phyloP scores from a whole-genome alignment of 2,329 filamentous ascomycete genomes.

The Fusarium foetens region DNA sequence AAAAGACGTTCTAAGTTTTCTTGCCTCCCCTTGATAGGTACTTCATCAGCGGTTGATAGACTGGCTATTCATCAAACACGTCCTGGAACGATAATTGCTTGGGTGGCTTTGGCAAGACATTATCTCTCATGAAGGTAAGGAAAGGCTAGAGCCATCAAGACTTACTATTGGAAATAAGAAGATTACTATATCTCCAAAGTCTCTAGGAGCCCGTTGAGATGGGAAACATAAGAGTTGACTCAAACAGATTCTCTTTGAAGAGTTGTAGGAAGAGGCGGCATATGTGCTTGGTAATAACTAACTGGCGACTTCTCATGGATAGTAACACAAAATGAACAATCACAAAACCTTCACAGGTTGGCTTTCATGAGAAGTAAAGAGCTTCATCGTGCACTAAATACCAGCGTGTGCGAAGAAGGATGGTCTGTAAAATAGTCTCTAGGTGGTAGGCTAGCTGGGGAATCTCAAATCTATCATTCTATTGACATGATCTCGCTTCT shows the following conservation, averaged over 20 bases:
- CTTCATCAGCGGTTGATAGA: neutral
- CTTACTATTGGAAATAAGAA: accelerated
- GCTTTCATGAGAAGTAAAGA: neutral
- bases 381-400: neutral
- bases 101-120: too few relatives aligned
- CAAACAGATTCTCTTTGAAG: too few relatives aligned
- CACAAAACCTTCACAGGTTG: neutral
- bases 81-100: too few relatives aligned
- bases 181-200: neutral
- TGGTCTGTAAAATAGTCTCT: neutral
- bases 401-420: accelerated
- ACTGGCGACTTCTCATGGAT: accelerated
- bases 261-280: accelerated
- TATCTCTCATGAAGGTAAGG: accelerated
- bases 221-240: neutral
- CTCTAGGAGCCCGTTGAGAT: accelerated
- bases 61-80: neutral
- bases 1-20: too few relatives aligned
- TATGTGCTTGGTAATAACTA: accelerated
- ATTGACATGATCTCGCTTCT: neutral
- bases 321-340: accelerated
- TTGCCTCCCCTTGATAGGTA: too few relatives aligned
- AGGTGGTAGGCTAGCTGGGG: accelerated
- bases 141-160: accelerated
- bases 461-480: accelerated